Evolutionary conservation across 345 rosid genomes (phyloP), one percentile per base, ranked within the genome.

Genomic region (Orychophragmus violaceus): DNA sequence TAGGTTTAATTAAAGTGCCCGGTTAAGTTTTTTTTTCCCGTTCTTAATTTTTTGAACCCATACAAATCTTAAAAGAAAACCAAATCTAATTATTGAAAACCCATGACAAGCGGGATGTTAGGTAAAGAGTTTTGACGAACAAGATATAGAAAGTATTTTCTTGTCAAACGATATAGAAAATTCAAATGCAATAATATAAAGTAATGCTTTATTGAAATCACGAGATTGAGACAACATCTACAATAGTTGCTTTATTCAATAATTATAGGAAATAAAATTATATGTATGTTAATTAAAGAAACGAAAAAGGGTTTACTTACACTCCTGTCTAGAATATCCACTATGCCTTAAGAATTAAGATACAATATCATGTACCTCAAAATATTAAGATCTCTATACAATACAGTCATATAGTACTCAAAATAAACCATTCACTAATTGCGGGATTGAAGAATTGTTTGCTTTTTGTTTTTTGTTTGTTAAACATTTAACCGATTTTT

Each of bases 171-270:
- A 18, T 29, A 5, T 3, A 8, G 23, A 54, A n/a, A 60, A 61
- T 21, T 33, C 22, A 6, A 68, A 60, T 6, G 25, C 45, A 69
- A 69, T 60, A 39, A 51, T 45, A 62, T 11, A 54, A 48, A 45
- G 57, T 45, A 35, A 42, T 24, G 50, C 69, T 71, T 44, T 71
- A 62, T 21, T 8, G 16, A 35, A 35, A 12, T 70, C 75, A 70
- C 50, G 63, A 24, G 56, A 30, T 1, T 17, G 37, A 16, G 33
- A 52, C 56, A 52, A 60, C 22, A 29, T 52, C 8, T 29, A n/a
- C n/a, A n/a, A n/a, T n/a, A 35, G 64, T 24, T 53, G 24, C 39
- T 54, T 42, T 53, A 32, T 23, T 53, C 57, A 29, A 2, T 61
- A 51, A 29, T 52, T 41, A 13, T 36, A 59, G 68, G 60, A 24